Evolutionary conservation across 306 rosid species (phyloP), one percentile per base, ranked within the genome.

Genomic region (Crotalaria pallida): DNA sequence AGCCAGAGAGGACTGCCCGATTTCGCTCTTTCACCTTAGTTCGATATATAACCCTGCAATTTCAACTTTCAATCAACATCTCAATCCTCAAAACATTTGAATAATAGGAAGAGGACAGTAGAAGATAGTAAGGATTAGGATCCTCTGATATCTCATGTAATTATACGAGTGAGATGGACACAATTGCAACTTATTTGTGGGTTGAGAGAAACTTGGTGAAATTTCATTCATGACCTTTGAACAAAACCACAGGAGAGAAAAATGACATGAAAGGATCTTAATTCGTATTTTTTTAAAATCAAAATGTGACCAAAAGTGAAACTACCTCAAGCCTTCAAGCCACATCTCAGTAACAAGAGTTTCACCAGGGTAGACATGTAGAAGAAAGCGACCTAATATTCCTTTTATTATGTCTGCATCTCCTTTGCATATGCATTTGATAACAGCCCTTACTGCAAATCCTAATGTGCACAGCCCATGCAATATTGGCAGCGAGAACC

Each of bases 391-490:
- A 18, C 95, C 97, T 4, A 80, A 67, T 83, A 94, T 82, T 69
- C 87, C 67, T 72, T 91, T 94, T 50, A 91, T 73, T 75, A 62
- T 68, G 73, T 78, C 83, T 36, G 87, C 79, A 67, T 94, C 92
- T 77, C 96, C 96, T 81, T 62, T 76, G 84, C 99, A 94, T 67
- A 87, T 61, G 60, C 83, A 84, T 75, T 94, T 94, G 68, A 88
- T 86, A 77, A 94, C 75, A 49, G 97, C 99, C 80, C 97, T 85
- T 21, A 91, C 87, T 11, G 96, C 87, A 80, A 88, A 94, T 65
- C 99, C 99, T 47, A 94, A 86, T 15, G 96, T 76, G 94, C 99
- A 87, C 58, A 91, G 74, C 52, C 99, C 99, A 63, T 91, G 99
- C 67, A 88, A 80, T 85, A 94, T 94, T 67, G 99, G 99, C 78